Conservation (phyloP, 2,329 filamentous ascomycete genomes). For the Rhynchosporium secalis region DNA sequence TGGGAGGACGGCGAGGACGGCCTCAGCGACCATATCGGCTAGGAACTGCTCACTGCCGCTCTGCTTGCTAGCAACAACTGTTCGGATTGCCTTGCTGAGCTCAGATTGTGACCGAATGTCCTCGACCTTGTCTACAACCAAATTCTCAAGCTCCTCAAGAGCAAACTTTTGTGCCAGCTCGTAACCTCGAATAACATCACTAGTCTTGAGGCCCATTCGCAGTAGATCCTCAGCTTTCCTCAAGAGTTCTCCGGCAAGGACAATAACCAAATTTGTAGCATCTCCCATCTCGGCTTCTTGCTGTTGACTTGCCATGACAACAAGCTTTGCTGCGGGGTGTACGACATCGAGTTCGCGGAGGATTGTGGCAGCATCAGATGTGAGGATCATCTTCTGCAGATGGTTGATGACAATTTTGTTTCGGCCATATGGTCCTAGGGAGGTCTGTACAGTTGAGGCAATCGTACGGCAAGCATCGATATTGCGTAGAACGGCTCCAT, state of each 20-base stretch:
- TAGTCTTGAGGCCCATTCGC: slow-evolving; percentile 96
- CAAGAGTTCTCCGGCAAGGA: slow-evolving; percentile 90
- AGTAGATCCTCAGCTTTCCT: slow-evolving; percentile 97
- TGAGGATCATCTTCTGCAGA: slow-evolving; percentile 98
- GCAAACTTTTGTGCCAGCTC: slow-evolving; percentile 92
- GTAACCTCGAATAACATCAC: slow-evolving; percentile 93
- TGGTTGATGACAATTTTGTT: slow-evolving; percentile 99
- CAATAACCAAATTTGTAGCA: slow-evolving; percentile 95
- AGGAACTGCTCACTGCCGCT: slow-evolving; percentile 89
- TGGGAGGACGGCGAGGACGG: slow-evolving; percentile 81
- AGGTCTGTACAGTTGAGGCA: slow-evolving; percentile 93
- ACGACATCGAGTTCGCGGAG: slow-evolving; percentile 96
- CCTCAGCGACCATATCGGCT: slow-evolving; percentile 82
- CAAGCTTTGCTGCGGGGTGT: slow-evolving; percentile 92
- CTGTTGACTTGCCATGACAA: slow-evolving; percentile 98
- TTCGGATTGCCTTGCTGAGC: slow-evolving; percentile 91
- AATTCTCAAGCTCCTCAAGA: slow-evolving; percentile 79
- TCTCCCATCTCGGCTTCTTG: slow-evolving; percentile 99
- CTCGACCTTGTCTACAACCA: slow-evolving; percentile 86
- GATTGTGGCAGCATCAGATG: slow-evolving; percentile 96
- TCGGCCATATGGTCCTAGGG: slow-evolving; percentile 92
- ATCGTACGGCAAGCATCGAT: slow-evolving; percentile 98
- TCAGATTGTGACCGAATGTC: slow-evolving; percentile 79
- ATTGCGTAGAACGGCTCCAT: slow-evolving; percentile 97
- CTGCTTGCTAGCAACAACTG: slow-evolving; percentile 96